These are phyloP conservation scores for Tylopilus vinaceipallidus DNA, from an alignment of 768 basidiomycete genomes.

Conservation along the genomic window DNA sequence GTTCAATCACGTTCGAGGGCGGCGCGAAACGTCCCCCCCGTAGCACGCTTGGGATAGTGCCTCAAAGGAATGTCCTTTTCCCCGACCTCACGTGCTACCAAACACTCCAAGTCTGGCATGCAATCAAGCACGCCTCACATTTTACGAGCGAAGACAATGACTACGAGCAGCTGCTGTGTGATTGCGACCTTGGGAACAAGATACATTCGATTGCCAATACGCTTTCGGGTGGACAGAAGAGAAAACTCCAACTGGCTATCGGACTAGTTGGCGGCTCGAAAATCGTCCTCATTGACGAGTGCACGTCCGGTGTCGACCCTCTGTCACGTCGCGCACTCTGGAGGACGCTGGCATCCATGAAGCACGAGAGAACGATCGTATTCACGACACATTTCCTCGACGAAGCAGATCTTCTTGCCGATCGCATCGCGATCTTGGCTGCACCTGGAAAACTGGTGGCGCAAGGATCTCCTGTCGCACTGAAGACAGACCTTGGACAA, in stretches of 20 bases:
- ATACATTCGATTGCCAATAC: conserved; percentile 63
- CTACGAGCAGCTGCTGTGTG: conserved; percentile 58
- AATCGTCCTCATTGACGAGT: conserved; percentile 62
- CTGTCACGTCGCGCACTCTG: conserved; percentile 75
- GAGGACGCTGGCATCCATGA: conserved; percentile 67
- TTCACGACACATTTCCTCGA: conserved; percentile 84
- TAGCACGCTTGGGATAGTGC: conserved; percentile 72
- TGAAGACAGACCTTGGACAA: conserved; percentile 68
- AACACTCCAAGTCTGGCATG: conserved; percentile 69
- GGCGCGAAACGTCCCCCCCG: conserved; percentile 53
- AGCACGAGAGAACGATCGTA: conserved; percentile 63
- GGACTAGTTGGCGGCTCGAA: conserved; percentile 75
- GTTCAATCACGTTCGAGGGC: conserved; percentile 55
- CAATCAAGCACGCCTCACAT: conserved; percentile 60
- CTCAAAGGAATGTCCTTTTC: conserved; percentile 83
- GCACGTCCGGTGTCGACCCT: conserved; percentile 81
- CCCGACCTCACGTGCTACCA: conserved; percentile 73
- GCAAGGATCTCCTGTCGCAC: conserved; percentile 65
- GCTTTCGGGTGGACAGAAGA: conserved; percentile 77
- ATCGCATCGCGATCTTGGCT: conserved; percentile 71
- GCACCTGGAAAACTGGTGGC: conserved; percentile 76
- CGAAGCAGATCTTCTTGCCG: conserved; percentile 76
- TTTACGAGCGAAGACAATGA: conserved; percentile 48
- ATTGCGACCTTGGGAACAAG: conserved; percentile 74
- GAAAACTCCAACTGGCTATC: conserved; percentile 81